Evolutionary conservation across 2,329 filamentous ascomycete species (phyloP).

Genomic region (Colletotrichum sp.): DNA sequence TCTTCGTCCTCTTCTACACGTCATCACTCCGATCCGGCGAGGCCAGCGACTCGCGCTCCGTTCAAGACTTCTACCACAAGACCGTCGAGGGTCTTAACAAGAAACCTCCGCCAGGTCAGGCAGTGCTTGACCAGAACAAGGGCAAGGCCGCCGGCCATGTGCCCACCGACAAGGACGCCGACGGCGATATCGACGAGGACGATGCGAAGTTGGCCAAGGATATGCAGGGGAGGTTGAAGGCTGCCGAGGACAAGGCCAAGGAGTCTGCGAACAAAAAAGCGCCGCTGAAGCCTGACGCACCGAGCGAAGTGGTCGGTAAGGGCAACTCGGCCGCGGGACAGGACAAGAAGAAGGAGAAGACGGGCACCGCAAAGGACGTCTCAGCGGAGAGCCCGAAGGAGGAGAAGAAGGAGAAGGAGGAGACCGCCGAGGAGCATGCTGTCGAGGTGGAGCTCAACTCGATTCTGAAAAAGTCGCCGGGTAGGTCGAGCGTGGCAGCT

Average conservation of each 20-base stretch:
- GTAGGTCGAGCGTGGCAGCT: slow-evolving; percentile 52
- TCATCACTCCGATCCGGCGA: slow-evolving; percentile 59
- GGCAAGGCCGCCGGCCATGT: slow-evolving; percentile 43
- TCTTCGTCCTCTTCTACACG: slow-evolving; percentile 77
- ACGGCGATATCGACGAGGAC: slow-evolving; percentile 62
- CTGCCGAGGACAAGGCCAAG: slow-evolving; percentile 73
- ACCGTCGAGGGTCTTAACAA: slow-evolving; percentile 57
- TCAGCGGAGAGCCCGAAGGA: slow-evolving; percentile 33
- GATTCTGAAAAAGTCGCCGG: slow-evolving; percentile 84
- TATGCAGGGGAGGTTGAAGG: slow-evolving; percentile 67
- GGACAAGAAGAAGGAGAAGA: slow-evolving; percentile 49
- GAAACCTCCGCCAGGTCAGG: slow-evolving; percentile 31
- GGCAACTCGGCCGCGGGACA: slow-evolving; percentile 62
- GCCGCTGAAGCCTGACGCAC: slow-evolving; percentile 63
- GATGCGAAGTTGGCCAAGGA: slow-evolving; percentile 57
- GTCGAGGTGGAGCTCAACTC: slow-evolving; percentile 74
- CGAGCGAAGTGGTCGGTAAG: slow-evolving; percentile 62
- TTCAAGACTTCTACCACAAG: slow-evolving; percentile 65
- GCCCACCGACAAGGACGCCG: slow-evolving; percentile 54
- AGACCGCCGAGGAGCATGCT: slow-evolving; percentile 65
- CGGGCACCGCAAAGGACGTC: slow-evolving; percentile 51
- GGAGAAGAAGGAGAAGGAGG: slow-evolving; percentile 45
- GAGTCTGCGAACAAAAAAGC: slow-evolving; percentile 72
- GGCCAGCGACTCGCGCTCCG: slow-evolving; percentile 46
- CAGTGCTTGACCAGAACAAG: slow-evolving; percentile 45